Evolutionary conservation across 345 rosid genomes (phyloP), one percentile per base, ranked within the genome.

Genomic region (Rubroshorea leprosula): DNA sequence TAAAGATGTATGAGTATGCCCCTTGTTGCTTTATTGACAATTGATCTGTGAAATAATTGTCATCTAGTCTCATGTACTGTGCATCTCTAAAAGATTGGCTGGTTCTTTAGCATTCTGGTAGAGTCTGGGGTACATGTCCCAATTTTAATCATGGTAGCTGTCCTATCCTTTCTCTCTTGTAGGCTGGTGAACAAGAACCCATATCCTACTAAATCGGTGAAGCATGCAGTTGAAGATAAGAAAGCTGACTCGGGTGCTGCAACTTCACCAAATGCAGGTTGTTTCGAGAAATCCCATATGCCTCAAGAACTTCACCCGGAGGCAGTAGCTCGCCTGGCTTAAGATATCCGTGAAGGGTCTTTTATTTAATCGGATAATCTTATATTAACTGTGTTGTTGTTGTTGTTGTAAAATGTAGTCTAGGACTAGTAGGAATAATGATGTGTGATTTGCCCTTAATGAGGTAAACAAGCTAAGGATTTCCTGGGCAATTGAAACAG

Each of bases 181-280:
- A 91, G 98, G 79, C 62, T 88, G 89, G 83, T 80, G 68, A 84
- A 69, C 83, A 88, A 74, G 80, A 78, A 54, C 54, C 95, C 98
- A 20, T 92, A 92, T 61, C 61, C 90, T n/a, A n/a, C 67, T 5
- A 74, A 51, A 60, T 31, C n/a, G n/a, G n/a, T n/a, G 73, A 51
- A 84, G 72, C 1, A 35, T 8, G 41, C 7, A 1, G 41, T 6
- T 35, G 41, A 35, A 35, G 69, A 71, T 61, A 59, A 61, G 27
- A 62, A 71, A 35, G 54, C 68, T 52, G 68, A 69, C 61, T 51
- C 62, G 38, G 23, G 50, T 23, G 49, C 65, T 23, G 76, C 65
- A 54, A 56, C 71, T 60, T 71, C 70, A 24, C 61, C 71, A 3
- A 72, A 61, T 41, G 53, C 72, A 18, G 57, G 73, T 59, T 70